These are phyloP conservation scores for Pythium volutum DNA, from an alignment of 352 stramenopile genomes.

Conservation along the genomic window DNA sequence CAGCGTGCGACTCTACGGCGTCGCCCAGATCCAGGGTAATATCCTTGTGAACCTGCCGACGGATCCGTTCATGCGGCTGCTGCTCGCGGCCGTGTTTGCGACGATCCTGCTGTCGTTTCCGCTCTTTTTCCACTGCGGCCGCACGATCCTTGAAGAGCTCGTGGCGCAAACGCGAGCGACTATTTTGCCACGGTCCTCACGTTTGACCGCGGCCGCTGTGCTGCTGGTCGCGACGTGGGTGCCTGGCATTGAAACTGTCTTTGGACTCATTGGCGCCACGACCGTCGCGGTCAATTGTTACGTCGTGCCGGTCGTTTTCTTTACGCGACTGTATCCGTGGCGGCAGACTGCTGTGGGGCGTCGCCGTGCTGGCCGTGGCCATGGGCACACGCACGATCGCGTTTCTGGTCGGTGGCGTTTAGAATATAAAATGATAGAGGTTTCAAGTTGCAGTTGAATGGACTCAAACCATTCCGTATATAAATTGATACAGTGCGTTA, in stretches of 20 bases:
- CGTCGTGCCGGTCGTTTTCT: conserved; percentile 27
- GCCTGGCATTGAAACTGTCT: conserved; percentile 64
- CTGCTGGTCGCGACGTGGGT: conserved; percentile 53
- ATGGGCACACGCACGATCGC: conserved; percentile 17
- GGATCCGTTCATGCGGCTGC: too few relatives aligned
- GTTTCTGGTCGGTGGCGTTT: conserved; percentile 8
- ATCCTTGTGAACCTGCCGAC: too few relatives aligned
- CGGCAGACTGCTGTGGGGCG: conserved; percentile 7
- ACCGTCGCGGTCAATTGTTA: conserved; percentile 30
- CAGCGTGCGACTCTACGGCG: not conserved
- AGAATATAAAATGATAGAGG: not conserved
- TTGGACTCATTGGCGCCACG: conserved; percentile 65
- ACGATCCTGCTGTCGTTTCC: too few relatives aligned
- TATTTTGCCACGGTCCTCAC: too few relatives aligned
- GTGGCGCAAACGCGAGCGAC: too few relatives aligned
- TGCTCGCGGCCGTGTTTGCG: too few relatives aligned
- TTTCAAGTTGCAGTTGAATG: not conserved
- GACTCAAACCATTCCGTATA: not conserved
- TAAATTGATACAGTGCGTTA: not conserved
- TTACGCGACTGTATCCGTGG: conserved; percentile 25
- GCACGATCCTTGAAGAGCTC: too few relatives aligned
- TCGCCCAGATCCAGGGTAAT: not conserved
- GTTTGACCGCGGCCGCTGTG: conserved; percentile 28
- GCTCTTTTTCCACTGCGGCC: too few relatives aligned
- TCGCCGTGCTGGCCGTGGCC: not conserved